Conservation (phyloP, 2,329 filamentous ascomycete species). For the Penicillium sp. region DNA sequence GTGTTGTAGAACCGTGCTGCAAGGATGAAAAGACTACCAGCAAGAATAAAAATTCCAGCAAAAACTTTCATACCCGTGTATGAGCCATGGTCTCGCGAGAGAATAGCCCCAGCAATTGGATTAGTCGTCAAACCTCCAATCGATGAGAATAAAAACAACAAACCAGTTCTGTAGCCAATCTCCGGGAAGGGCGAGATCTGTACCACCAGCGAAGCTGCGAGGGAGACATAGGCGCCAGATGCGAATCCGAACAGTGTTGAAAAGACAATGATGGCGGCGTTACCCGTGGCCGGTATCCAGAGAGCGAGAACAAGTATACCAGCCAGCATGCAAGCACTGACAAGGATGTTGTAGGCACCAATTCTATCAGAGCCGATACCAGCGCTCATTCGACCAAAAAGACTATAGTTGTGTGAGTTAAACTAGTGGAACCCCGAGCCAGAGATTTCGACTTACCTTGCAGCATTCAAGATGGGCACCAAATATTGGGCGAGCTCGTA, state of each 20-base stretch:
- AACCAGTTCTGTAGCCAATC: constrained; percentile 67
- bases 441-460: constrained; percentile 6
- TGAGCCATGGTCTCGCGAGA: constrained; percentile 49
- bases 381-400: constrained; percentile 23
- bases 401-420: constrained; percentile 8
- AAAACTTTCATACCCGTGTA: constrained; percentile 67
- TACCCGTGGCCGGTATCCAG: constrained; percentile 41
- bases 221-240: constrained; percentile 63
- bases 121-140: constrained; percentile 66
- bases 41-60: constrained; percentile 56
- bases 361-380: constrained; percentile 18
- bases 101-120: constrained; percentile 66
- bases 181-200: constrained; percentile 68
- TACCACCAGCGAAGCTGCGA: constrained; percentile 60
- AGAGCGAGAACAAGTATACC: constrained; percentile 20
- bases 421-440: not conserved
- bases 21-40: constrained; percentile 30
- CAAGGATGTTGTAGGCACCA: constrained; percentile 23
- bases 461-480: constrained; percentile 25
- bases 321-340: constrained; percentile 9
- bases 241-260: constrained; percentile 65
- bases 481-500: constrained; percentile 21
- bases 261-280: constrained; percentile 63
- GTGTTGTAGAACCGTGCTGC: constrained; percentile 2
- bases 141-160: constrained; percentile 60